A percentile compares a stretch with the other conserved stretches of the same genome.
Conservation (phyloP, 2,329 filamentous ascomycete genomes). For the Epichloe bromicola region DNA sequence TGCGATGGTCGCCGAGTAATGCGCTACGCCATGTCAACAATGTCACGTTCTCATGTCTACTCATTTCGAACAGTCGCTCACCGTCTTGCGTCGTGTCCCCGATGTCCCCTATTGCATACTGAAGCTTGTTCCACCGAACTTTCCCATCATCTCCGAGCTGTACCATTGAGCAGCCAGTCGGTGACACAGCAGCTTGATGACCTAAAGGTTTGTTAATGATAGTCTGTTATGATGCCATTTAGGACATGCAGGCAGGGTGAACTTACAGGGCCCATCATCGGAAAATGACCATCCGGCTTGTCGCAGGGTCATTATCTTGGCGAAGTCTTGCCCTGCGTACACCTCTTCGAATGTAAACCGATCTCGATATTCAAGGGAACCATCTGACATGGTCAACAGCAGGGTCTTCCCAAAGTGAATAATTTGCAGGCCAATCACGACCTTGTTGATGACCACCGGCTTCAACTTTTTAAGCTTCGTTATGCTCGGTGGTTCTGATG, state of each 20-base stretch:
- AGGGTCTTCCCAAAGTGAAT: conserved; percentile 60
- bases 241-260: background rate
- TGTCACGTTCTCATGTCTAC: background rate
- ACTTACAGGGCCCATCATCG: conserved; percentile 50
- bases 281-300: conserved; percentile 68
- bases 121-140: conserved; percentile 44
- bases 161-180: conserved; percentile 44
- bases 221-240: background rate
- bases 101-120: conserved; percentile 36
- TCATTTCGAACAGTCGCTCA: conserved; percentile 14
- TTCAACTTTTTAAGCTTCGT: conserved; percentile 48
- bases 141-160: conserved; percentile 46
- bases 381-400: conserved; percentile 65
- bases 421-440: conserved; percentile 54
- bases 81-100: conserved; percentile 35
- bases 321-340: conserved; percentile 48
- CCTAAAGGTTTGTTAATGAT: conserved; percentile 23
- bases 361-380: conserved; percentile 69
- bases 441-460: conserved; percentile 57
- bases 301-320: conserved; percentile 54
- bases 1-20: conserved; percentile 46
- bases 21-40: conserved; percentile 24
- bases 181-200: conserved; percentile 47
- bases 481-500: conserved; percentile 18
- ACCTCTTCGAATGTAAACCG: conserved; percentile 59